Evolutionary conservation across 192 early-diverging fungal genomes (phyloP).

Genomic region (Coemansia nantahalensis): DNA sequence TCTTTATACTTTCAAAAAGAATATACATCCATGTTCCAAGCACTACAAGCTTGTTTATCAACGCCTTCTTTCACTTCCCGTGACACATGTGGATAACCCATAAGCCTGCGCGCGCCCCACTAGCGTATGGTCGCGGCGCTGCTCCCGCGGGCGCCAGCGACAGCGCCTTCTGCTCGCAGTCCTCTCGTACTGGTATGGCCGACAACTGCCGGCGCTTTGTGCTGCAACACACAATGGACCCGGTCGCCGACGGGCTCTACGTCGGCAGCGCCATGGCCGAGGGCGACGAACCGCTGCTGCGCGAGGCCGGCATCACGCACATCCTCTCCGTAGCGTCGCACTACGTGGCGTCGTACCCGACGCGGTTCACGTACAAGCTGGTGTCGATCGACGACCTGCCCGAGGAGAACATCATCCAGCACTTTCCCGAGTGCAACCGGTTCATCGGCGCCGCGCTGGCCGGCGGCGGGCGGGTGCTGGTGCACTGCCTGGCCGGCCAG

Average conservation of each 20-base stretch:
- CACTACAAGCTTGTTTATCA: no score
- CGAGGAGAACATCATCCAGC: slow-evolving; percentile 65
- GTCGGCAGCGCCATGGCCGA: slow-evolving; percentile 55
- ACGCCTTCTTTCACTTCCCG: no score
- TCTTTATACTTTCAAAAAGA: no score
- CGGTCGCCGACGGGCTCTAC: slow-evolving; percentile 40
- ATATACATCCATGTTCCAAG: no score
- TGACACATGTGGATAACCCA: no score
- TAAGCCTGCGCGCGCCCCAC: no score
- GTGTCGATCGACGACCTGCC: slow-evolving; percentile 62
- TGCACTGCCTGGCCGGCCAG: slow-evolving; percentile 70
- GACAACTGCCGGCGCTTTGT: slow-evolving; percentile 49
- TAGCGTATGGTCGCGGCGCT: no score
- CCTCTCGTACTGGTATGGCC: slow-evolving; percentile 5
- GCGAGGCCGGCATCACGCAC: slow-evolving; percentile 38
- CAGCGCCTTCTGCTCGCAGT: no score
- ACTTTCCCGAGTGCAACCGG: slow-evolving; percentile 61
- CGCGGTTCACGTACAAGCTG: slow-evolving; percentile 54
- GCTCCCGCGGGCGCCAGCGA: no score
- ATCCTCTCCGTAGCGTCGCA: slow-evolving; percentile 41
- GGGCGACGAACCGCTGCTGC: slow-evolving; percentile 31
- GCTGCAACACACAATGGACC: slow-evolving; percentile 46
- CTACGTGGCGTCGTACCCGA: slow-evolving; percentile 36
- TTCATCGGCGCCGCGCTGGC: slow-evolving; percentile 58
- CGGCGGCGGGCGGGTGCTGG: slow-evolving; percentile 56